phyloP scores from a whole-genome alignment of 345 rosid species.

The Hypericum perforatum region DNA sequence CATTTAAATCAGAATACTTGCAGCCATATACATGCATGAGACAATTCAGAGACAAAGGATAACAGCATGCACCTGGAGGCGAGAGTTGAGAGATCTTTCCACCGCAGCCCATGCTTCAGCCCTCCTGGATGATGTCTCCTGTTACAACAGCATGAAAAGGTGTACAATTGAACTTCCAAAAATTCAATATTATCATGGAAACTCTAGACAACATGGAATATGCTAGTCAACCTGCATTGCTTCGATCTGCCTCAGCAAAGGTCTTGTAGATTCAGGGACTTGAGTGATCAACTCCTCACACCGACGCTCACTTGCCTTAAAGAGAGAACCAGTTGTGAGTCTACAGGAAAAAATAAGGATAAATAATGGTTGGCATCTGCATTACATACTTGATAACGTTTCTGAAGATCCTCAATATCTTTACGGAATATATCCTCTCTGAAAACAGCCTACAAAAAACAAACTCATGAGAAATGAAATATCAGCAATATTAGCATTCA shows the following conservation, averaged over 20 bases:
- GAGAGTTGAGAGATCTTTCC: slow-evolving; percentile 77
- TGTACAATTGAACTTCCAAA: background rate
- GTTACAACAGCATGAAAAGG: slow-evolving; percentile 18
- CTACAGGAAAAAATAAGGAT: slow-evolving; percentile 5
- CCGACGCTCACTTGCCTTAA: slow-evolving; percentile 93
- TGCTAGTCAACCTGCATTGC: slow-evolving; percentile 73
- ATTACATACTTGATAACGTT: slow-evolving; percentile 71
- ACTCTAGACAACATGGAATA: slow-evolving; percentile 8
- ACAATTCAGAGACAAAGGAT: slow-evolving; percentile 2
- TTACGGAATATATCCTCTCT: slow-evolving; percentile 71
- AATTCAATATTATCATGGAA: background rate
- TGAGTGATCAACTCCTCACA: slow-evolving; percentile 95
- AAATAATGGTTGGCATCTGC: background rate
- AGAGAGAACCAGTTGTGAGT: slow-evolving; percentile 5
- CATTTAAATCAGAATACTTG: too few relatives aligned
- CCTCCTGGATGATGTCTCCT: slow-evolving; percentile 90
- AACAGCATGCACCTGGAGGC: slow-evolving; percentile 62
- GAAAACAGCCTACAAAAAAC: slow-evolving; percentile 51
- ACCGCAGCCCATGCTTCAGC: slow-evolving; percentile 98
- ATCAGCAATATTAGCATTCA: background rate
- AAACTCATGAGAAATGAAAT: slow-evolving; percentile 11
- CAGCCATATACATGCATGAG: too few relatives aligned
- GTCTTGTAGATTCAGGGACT: slow-evolving; percentile 99
- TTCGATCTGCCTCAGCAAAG: slow-evolving; percentile 95
- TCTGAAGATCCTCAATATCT: slow-evolving; percentile 89